Percentiles rank a stretch among this genome's conserved stretches.
Evolutionary conservation across 2,329 filamentous ascomycete species (phyloP).

Genomic region (Herpotrichia juniperi): DNA sequence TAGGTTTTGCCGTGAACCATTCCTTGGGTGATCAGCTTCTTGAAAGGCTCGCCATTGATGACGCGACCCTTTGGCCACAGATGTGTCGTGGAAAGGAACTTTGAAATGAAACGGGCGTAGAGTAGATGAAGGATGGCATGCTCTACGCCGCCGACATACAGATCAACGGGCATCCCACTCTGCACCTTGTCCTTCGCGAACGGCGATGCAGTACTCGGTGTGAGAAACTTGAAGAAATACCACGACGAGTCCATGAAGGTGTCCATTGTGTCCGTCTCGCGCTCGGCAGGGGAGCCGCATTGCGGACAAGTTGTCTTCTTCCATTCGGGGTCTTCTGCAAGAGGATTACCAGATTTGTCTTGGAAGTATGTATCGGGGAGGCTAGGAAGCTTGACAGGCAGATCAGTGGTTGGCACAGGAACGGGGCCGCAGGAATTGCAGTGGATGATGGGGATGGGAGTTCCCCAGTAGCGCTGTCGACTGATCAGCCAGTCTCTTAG

Average conservation of each 20-base stretch:
- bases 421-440: constrained; percentile 78
- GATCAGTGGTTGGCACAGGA: constrained; percentile 75
- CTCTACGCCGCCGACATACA: constrained; percentile 90
- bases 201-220: constrained; percentile 69
- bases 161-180: constrained; percentile 73
- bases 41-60: constrained; percentile 74
- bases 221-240: constrained; percentile 85
- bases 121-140: constrained; percentile 90
- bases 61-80: constrained; percentile 47
- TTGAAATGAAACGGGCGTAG: constrained; percentile 89
- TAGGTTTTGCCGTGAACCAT: constrained; percentile 93
- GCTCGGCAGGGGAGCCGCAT: constrained; percentile 71
- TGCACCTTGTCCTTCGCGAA: constrained; percentile 67
- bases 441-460: constrained; percentile 88
- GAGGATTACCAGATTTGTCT: constrained; percentile 75
- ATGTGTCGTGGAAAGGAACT: constrained; percentile 71
- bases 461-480: constrained; percentile 90
- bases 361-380: constrained; percentile 72
- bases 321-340: constrained; percentile 75
- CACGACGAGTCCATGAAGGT: constrained; percentile 95
- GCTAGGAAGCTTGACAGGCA: constrained; percentile 77
- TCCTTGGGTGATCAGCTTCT: constrained; percentile 81
- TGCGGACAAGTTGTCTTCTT: constrained; percentile 76
- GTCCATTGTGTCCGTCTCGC: constrained; percentile 95
- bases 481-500: constrained; percentile 90